These are phyloP conservation scores for Amylocarpus encephaloides DNA, from an alignment of 2,329 filamentous ascomycete genomes.

Conservation along the genomic window DNA sequence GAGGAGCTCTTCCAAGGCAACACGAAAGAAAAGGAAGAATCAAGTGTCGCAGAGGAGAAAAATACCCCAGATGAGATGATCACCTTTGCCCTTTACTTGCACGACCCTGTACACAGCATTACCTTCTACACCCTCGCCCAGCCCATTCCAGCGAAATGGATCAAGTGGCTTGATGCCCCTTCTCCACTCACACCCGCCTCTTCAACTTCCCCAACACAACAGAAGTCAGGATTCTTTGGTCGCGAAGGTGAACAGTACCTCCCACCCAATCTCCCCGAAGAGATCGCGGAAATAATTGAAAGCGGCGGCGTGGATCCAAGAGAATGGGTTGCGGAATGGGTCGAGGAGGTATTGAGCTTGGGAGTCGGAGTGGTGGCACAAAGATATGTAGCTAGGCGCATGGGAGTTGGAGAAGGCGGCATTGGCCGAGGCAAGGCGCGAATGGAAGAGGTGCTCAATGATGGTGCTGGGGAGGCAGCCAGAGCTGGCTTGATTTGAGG, in stretches of 20 bases:
- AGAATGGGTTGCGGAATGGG: conserved; percentile 97
- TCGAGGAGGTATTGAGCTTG: conserved; percentile 78
- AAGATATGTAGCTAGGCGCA: conserved; percentile 86
- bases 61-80: conserved; percentile 54
- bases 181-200: conserved; percentile 47
- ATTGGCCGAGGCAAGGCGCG: conserved; percentile 56
- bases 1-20: conserved; percentile 61
- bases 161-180: conserved; percentile 81
- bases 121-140: conserved; percentile 81
- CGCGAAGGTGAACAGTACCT: conserved; percentile 43
- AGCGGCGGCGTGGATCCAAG: conserved; percentile 75
- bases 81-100: conserved; percentile 70
- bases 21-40: conserved; percentile 47
- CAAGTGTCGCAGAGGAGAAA: conserved; percentile 44
- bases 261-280: conserved; percentile 59
- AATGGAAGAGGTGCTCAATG: conserved; percentile 49
- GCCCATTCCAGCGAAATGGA: conserved; percentile 76
- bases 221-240: conserved; percentile 27
- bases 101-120: conserved; percentile 88
- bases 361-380: conserved; percentile 83
- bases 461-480: conserved; percentile 53
- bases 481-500: conserved; percentile 44
- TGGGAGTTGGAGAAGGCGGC: conserved; percentile 86
- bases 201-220: conserved; percentile 23
- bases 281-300: conserved; percentile 80